These are phyloP conservation scores for Prunus yedoensis DNA, from an alignment of 331 rosid genomes.

Conservation along the genomic window DNA sequence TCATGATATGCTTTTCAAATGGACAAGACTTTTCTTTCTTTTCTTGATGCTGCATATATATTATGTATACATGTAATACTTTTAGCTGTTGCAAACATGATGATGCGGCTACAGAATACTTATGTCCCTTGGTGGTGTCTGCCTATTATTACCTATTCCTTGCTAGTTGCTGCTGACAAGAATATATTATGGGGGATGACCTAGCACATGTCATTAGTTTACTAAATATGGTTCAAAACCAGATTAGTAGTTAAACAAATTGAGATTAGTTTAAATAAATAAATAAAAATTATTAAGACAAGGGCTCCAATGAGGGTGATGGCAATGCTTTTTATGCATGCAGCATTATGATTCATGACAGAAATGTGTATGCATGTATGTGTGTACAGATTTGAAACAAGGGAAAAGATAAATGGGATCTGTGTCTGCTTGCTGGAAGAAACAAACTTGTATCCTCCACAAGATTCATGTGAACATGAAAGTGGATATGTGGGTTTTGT, in stretches of 20 bases:
- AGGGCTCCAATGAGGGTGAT: background rate
- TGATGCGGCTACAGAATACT: background rate
- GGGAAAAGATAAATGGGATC: background rate
- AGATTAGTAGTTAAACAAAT: background rate
- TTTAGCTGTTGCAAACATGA: background rate
- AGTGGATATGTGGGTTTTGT: constrained; percentile 7
- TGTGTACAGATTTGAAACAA: background rate
- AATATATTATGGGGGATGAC: background rate
- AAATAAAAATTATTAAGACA: background rate
- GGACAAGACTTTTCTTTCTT: background rate
- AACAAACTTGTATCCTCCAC: constrained; percentile 36
- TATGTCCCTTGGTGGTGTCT: background rate
- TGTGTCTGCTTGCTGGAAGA: background rate
- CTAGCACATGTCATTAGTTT: background rate
- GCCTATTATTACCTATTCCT: no score
- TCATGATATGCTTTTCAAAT: background rate
- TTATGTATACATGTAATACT: background rate
- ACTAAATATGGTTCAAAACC: background rate
- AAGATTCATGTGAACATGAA: constrained; percentile 25
- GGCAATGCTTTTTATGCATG: no score
- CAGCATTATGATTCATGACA: no score
- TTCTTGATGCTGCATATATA: background rate
- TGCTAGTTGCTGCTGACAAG: background rate
- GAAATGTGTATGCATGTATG: no score
- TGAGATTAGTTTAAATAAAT: background rate